These are phyloP conservation scores for Mariannaea elegans DNA, from an alignment of 2,329 filamentous ascomycete species.

Conservation along the genomic window DNA sequence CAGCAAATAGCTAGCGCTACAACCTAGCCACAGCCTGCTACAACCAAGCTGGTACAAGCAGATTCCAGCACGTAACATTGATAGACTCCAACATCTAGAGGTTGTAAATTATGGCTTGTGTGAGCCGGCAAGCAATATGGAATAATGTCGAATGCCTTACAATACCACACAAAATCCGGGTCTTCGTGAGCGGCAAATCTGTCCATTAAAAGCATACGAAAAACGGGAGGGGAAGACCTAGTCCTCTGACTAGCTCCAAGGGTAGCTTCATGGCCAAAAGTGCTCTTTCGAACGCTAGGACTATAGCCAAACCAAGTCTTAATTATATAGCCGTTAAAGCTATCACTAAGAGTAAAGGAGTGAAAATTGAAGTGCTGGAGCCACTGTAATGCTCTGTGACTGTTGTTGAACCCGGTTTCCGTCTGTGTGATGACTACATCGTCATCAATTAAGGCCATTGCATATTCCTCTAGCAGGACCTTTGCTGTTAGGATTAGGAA, in stretches of 20 bases:
- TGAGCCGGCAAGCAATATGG: constrained; percentile 7
- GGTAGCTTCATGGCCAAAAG: not conserved
- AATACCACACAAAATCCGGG: constrained; percentile 15
- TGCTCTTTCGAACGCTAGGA: not conserved
- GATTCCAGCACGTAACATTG: too few relatives aligned
- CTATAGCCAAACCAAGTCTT: constrained; percentile 1
- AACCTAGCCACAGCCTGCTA: too few relatives aligned
- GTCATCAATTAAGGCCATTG: not conserved
- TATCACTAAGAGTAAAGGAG: not conserved
- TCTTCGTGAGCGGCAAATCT: constrained; percentile 4
- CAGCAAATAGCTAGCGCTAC: too few relatives aligned
- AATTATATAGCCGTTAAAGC: not conserved
- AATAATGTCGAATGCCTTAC: constrained; percentile 3
- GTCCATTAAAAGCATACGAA: constrained; percentile 5
- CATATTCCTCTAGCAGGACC: constrained; percentile 4
- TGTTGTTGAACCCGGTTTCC: not conserved
- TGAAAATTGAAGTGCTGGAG: constrained; percentile 4
- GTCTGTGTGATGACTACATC: not conserved
- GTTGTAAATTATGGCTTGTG: constrained; percentile 2
- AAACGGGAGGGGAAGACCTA: not conserved
- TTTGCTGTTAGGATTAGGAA: constrained; percentile 6
- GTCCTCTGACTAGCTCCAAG: not conserved
- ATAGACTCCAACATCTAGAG: constrained; percentile 8
- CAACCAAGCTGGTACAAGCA: too few relatives aligned
- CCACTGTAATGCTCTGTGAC: not conserved